A percentile compares a stretch with the other conserved stretches of the same genome.
These are phyloP conservation scores for Phaeosphaeriaceae sp. DNA, from an alignment of 2,329 filamentous ascomycete species.

Conservation along the genomic window DNA sequence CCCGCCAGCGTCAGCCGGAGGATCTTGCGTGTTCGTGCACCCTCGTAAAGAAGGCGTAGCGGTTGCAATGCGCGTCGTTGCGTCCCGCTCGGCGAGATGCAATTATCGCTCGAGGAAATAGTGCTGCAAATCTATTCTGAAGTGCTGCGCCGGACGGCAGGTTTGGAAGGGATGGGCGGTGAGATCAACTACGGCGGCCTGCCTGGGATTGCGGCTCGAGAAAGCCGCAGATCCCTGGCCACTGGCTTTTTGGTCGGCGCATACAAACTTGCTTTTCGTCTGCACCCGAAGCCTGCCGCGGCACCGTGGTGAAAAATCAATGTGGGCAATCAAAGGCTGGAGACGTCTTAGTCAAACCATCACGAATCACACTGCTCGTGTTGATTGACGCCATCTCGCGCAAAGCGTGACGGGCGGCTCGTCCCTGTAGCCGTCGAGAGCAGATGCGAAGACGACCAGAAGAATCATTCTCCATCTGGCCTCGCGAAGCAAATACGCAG, in stretches of 20 bases:
- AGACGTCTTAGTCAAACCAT: constrained; percentile 13
- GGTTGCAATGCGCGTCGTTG: constrained; percentile 22
- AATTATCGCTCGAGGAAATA: constrained; percentile 23
- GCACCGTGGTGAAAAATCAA: constrained; percentile 1
- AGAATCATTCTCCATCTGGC: constrained; percentile 13
- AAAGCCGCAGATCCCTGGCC: constrained; percentile 25
- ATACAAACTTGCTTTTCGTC: constrained; percentile 20
- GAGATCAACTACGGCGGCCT: constrained; percentile 14
- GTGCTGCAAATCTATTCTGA: constrained; percentile 30
- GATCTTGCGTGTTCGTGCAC: constrained; percentile 23
- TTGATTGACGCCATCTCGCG: constrained; percentile 34
- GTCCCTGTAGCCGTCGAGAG: constrained; percentile 34
- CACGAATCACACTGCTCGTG: constrained; percentile 21
- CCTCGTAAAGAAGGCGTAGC: constrained; percentile 26
- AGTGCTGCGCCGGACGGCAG: constrained; percentile 30
- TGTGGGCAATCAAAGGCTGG: constrained; percentile 10
- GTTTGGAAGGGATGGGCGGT: constrained; percentile 35
- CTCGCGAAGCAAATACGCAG: constrained; percentile 15
- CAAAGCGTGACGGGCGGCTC: constrained; percentile 20
- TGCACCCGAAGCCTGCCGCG: constrained; percentile 15
- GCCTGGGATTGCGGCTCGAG: constrained; percentile 27
- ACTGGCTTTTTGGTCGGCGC: constrained; percentile 15
- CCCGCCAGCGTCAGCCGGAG: constrained; percentile 22
- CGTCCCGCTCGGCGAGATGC: constrained; percentile 34
- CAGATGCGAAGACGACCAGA: constrained; percentile 8